A percentile compares a stretch with the other conserved stretches of the same genome.
Evolutionary conservation across 2,329 filamentous ascomycete genomes (phyloP).

Genomic region (Coccinonectria pachysandricola): DNA sequence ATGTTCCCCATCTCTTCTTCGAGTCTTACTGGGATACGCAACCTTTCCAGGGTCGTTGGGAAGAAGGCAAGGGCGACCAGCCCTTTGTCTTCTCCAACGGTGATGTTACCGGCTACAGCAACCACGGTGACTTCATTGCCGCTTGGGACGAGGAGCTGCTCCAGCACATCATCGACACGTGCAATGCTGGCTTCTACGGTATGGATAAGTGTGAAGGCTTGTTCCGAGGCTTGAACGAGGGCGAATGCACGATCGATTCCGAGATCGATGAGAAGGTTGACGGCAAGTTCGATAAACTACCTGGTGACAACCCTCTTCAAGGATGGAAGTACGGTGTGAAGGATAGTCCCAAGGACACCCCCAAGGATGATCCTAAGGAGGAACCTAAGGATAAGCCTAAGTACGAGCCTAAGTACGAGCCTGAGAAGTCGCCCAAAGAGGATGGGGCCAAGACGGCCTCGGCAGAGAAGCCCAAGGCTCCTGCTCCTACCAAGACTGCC

Average conservation of each 20-base stretch:
- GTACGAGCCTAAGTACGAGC: slow-evolving; percentile 2
- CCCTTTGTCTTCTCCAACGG: slow-evolving; percentile 62
- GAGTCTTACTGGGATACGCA: slow-evolving; percentile 53
- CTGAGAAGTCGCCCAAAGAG: not conserved
- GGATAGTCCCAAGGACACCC: slow-evolving; percentile 4
- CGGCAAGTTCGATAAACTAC: slow-evolving; percentile 37
- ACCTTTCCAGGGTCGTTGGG: slow-evolving; percentile 41
- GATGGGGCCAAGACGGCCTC: no score
- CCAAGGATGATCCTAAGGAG: slow-evolving; percentile 5
- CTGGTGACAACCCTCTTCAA: slow-evolving; percentile 44
- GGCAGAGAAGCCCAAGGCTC: slow-evolving; percentile 3
- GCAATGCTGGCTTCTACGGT: slow-evolving; percentile 47
- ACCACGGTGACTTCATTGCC: slow-evolving; percentile 63
- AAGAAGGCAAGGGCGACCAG: slow-evolving; percentile 41
- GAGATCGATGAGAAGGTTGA: slow-evolving; percentile 35
- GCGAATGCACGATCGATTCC: slow-evolving; percentile 40
- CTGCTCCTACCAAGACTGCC: slow-evolving; percentile 6
- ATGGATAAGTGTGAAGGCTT: slow-evolving; percentile 55
- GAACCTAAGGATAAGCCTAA: slow-evolving; percentile 3
- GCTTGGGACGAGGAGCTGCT: slow-evolving; percentile 59
- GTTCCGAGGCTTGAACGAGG: slow-evolving; percentile 40
- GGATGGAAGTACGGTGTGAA: slow-evolving; percentile 40
- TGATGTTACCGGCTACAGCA: slow-evolving; percentile 59
- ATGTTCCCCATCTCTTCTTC: slow-evolving; percentile 47
- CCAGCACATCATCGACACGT: slow-evolving; percentile 57